These are phyloP conservation scores for Paraconiothyrium sp. DNA, from an alignment of 2,329 filamentous ascomycete species.

Conservation along the genomic window DNA sequence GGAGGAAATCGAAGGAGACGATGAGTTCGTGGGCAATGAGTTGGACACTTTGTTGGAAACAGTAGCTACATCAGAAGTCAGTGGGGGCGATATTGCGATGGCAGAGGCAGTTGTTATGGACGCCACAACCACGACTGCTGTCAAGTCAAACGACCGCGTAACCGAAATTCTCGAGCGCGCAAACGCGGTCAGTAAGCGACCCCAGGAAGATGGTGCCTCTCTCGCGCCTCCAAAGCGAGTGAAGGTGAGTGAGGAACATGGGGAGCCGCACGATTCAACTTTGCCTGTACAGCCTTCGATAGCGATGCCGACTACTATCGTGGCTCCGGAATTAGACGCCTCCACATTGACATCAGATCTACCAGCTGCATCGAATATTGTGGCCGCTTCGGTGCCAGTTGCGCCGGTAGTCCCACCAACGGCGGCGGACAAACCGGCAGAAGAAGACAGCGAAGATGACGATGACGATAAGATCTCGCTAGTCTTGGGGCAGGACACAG, in stretches of 20 bases:
- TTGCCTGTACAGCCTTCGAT: constrained; percentile 9
- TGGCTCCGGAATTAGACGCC: neutral
- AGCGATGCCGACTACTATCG: constrained; percentile 3
- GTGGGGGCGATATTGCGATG: constrained; percentile 27
- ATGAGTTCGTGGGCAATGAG: constrained; percentile 55
- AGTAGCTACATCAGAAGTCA: constrained; percentile 22
- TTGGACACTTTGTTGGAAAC: constrained; percentile 35
- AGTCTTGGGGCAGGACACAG: constrained; percentile 47
- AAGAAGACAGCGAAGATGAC: constrained; percentile 36
- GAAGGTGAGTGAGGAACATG: constrained; percentile 27
- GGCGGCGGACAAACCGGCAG: constrained; percentile 22
- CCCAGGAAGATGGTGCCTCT: constrained; percentile 30
- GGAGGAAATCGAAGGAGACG: constrained; percentile 63
- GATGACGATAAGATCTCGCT: constrained; percentile 43
- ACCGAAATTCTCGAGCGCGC: neutral
- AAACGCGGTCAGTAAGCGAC: constrained; percentile 32
- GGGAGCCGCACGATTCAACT: constrained; percentile 14
- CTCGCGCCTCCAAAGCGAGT: constrained; percentile 43
- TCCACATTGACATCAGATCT: constrained; percentile 10
- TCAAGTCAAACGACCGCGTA: neutral
- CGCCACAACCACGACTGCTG: neutral
- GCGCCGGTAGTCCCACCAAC: constrained; percentile 29
- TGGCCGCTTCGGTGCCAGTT: constrained; percentile 25
- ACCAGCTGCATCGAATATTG: constrained; percentile 28
- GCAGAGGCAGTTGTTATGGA: constrained; percentile 17